Evolutionary conservation across 345 rosid genomes (phyloP).

Genomic region (Sonneratia caseolaris): DNA sequence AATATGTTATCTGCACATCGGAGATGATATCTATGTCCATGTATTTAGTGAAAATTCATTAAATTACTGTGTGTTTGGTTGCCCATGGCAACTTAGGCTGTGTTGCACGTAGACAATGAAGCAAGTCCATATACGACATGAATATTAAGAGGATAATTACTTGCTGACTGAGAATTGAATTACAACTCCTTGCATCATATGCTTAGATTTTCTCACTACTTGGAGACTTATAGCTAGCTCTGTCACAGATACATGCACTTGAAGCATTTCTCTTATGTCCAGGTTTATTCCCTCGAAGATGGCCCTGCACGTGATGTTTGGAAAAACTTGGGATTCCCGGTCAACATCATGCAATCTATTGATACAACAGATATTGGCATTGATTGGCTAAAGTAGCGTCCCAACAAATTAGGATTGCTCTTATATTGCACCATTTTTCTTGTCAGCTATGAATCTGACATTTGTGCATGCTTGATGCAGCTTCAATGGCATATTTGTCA

Average conservation of each 20-base stretch:
- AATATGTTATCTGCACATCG: not conserved
- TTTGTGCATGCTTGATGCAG: constrained; percentile 36
- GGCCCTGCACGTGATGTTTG: constrained; percentile 70
- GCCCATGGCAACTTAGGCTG: too few species aligned
- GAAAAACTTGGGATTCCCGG: constrained; percentile 53
- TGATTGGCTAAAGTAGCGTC: constrained; percentile 78
- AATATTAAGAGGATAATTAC: not conserved
- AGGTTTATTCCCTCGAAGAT: constrained; percentile 77
- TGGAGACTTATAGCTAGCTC: not conserved
- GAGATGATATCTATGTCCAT: not conserved
- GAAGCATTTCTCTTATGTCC: constrained; percentile 11
- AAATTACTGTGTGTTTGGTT: too few species aligned
- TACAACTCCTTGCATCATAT: not conserved
- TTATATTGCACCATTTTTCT: not conserved
- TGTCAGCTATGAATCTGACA: constrained; percentile 10
- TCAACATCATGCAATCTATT: constrained; percentile 32
- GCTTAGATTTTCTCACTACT: not conserved
- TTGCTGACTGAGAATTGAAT: not conserved
- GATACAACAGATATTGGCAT: constrained; percentile 31
- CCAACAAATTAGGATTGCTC: not conserved
- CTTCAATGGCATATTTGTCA: constrained; percentile 72
- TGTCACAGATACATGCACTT: not conserved
- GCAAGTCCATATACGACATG: not conserved
- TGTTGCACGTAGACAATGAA: not conserved
- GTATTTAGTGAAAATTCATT: not conserved